Conservation (phyloP, 495 filamentous ascomycete genomes). For the Penicillium robsamsonii region DNA sequence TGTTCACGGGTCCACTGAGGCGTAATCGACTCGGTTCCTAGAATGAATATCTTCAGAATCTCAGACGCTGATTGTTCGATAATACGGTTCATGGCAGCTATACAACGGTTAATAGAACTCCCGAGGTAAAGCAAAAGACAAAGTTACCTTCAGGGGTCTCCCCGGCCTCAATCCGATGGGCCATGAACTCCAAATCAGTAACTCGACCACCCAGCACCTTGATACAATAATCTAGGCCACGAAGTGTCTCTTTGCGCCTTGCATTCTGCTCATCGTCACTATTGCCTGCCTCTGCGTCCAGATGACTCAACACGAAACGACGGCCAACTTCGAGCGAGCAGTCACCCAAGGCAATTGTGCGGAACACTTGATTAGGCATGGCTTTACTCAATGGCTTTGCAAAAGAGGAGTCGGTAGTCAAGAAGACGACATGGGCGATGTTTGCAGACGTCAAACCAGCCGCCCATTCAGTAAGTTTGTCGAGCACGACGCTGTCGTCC, state of each 20-base stretch:
- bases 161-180: conserved; percentile 84
- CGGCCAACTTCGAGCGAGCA: conserved; percentile 82
- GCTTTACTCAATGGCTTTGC: conserved; percentile 84
- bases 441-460: conserved; percentile 84
- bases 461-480: conserved; percentile 90
- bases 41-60: conserved; percentile 88
- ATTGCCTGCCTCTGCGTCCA: conserved; percentile 53
- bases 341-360: conserved; percentile 79
- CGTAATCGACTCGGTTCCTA: conserved; percentile 48
- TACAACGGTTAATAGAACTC: conserved; percentile 20
- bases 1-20: conserved; percentile 73
- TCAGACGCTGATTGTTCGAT: conserved; percentile 83
- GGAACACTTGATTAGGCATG: conserved; percentile 87
- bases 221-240: conserved; percentile 79
- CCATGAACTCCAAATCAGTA: conserved; percentile 90
- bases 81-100: conserved; percentile 82
- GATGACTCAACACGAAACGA: conserved; percentile 81
- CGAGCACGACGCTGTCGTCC: conserved; percentile 73
- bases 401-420: conserved; percentile 90
- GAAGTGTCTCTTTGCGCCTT: conserved; percentile 42
- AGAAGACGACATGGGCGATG: conserved; percentile 91
- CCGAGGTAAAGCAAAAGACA: neutral
- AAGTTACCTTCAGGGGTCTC: conserved; percentile 67
- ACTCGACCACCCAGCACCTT: conserved; percentile 80
- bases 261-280: conserved; percentile 36